These are phyloP conservation scores for Echria macrotheca DNA, from an alignment of 495 filamentous ascomycete genomes.

Conservation along the genomic window DNA sequence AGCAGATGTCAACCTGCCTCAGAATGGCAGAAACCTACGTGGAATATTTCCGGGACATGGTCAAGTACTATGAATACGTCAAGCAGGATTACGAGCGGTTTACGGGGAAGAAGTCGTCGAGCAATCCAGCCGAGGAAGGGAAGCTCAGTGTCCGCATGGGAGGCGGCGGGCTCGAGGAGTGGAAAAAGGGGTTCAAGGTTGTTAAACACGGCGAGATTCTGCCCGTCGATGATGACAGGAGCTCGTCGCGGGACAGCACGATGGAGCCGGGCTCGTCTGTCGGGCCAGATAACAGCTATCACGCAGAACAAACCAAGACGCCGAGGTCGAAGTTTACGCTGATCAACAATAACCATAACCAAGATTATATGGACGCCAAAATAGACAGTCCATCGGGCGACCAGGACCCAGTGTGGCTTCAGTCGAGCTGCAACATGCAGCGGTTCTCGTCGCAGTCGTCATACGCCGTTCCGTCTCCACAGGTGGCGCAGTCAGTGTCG, in stretches of 20 bases:
- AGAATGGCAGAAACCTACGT: constrained; percentile 70
- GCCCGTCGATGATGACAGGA: constrained; percentile 27
- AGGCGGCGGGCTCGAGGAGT: constrained; percentile 68
- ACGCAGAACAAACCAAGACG: constrained; percentile 20
- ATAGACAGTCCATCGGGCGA: not conserved
- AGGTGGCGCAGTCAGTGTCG: constrained; percentile 8
- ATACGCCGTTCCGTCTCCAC: constrained; percentile 14
- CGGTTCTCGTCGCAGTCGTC: constrained; percentile 14
- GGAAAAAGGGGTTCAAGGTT: constrained; percentile 42
- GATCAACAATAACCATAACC: constrained; percentile 33
- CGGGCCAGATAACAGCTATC: constrained; percentile 19
- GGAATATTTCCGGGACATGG: constrained; percentile 59
- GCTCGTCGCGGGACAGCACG: constrained; percentile 28
- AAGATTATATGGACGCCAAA: not conserved
- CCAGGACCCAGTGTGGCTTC: not conserved
- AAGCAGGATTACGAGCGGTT: constrained; percentile 51
- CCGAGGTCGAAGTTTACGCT: constrained; percentile 29
- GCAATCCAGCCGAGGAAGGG: constrained; percentile 11
- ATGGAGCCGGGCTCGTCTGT: constrained; percentile 23
- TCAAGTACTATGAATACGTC: constrained; percentile 60
- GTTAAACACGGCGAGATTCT: constrained; percentile 39
- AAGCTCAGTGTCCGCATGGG: constrained; percentile 42
- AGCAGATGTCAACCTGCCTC: constrained; percentile 59
- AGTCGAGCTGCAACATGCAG: constrained; percentile 1
- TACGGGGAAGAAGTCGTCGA: constrained; percentile 19